Conservation (phyloP, 805 yeast genomes). For the Barnettozyma sp. region DNA sequence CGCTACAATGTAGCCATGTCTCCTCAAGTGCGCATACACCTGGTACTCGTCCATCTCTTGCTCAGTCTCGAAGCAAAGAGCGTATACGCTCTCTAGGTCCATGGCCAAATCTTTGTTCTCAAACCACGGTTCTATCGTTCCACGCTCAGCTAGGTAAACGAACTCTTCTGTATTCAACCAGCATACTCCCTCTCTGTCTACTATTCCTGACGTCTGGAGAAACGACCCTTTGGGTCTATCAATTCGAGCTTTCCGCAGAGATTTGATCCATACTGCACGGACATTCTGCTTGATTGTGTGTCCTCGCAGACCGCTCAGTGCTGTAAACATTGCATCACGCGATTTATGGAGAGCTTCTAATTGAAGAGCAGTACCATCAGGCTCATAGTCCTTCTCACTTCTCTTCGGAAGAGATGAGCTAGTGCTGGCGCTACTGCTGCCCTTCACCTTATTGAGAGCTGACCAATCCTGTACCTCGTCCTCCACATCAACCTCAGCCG, state of each 20-base stretch:
- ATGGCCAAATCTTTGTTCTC: slow-evolving; percentile 34
- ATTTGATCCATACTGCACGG: slow-evolving; percentile 41
- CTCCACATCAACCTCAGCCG: slow-evolving; percentile 22
- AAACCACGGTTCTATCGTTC: slow-evolving; percentile 43
- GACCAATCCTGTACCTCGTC: slow-evolving; percentile 54
- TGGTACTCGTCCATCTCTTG: slow-evolving; percentile 48
- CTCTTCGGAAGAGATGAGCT: slow-evolving; percentile 49
- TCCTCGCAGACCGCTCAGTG: slow-evolving; percentile 48
- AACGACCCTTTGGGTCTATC: slow-evolving; percentile 62
- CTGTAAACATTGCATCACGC: slow-evolving; percentile 64
- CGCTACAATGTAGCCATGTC: slow-evolving; percentile 69
- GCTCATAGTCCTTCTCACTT: slow-evolving; percentile 84
- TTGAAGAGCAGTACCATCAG: slow-evolving; percentile 63
- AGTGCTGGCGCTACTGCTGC: too few relatives aligned
- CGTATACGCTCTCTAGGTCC: slow-evolving; percentile 58
- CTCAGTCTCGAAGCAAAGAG: slow-evolving; percentile 37
- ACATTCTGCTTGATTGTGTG: slow-evolving; percentile 40
- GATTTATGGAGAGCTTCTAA: slow-evolving; percentile 41
- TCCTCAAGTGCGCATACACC: slow-evolving; percentile 66
- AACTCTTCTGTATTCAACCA: slow-evolving; percentile 62
- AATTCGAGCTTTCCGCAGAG: slow-evolving; percentile 30
- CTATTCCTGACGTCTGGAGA: slow-evolving; percentile 63
- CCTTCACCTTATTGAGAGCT: slow-evolving; percentile 25
- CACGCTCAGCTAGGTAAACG: slow-evolving; percentile 76
- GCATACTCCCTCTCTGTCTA: slow-evolving; percentile 41